Evolutionary conservation across 2,329 filamentous ascomycete genomes (phyloP), one percentile per base, ranked within the genome.

Genomic region (Nemania diffusa): DNA sequence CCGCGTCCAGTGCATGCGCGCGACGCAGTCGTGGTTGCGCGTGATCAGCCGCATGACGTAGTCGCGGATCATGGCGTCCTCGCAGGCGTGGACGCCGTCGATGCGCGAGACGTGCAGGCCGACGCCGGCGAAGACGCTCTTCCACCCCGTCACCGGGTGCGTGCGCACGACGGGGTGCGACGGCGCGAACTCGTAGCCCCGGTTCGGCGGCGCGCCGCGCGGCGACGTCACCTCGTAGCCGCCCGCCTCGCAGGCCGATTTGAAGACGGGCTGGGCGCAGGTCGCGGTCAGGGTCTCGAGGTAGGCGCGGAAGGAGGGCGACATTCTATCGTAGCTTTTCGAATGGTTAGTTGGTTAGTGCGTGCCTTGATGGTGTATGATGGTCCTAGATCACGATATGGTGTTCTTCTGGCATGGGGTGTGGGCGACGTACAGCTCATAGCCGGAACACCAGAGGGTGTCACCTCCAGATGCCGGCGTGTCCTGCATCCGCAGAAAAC

Each of bases 101-200:
- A 82, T 81, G 29, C 77, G 74, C 29, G 75, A 78, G 1, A 79
- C 78, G 65, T 80, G 77, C 27, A 80, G 62, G 1, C 73, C 73
- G 5, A 71, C 72, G 37, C 71, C 73, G 9, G 73, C 73, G 60
- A 75, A 74, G 13, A 83, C 65, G 0, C 78, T 78, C 72, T 83
- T 90, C 87, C 88, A 90, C 0, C 87, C 88, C 0, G 87, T 89
- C 0, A 90, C 87, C 0, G 88, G 88, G 61, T 90, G 88, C 0
- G 88, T 90, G 11, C 87, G 81, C 5, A 89, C 80, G 0, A 89
- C 82, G 0, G 87, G 87, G 67, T 90, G 87, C 0, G 81, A 77
- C 0, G 86, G 82, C 9, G 72, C 74, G 40, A 90, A 77, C 4
- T 82, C 78, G 20, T 73, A 77, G 1, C 85, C 87, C 1, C 84